These are phyloP conservation scores for Termitomyces titanicus DNA, from an alignment of 768 basidiomycete species.

Conservation along the genomic window DNA sequence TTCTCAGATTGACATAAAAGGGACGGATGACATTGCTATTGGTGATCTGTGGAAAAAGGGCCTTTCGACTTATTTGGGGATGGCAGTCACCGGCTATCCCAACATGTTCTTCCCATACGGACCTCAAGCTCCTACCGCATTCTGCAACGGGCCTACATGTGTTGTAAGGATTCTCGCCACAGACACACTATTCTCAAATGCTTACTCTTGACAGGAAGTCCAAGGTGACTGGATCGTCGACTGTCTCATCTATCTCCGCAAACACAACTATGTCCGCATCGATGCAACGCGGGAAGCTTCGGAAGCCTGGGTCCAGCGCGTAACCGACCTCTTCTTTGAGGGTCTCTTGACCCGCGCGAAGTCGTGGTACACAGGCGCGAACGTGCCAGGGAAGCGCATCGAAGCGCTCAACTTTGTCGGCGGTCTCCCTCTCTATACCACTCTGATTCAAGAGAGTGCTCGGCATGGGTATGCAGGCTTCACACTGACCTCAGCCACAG, in stretches of 20 bases:
- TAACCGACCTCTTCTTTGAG: conserved; percentile 9
- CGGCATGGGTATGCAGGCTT: conserved; percentile 17
- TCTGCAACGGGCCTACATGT: conserved; percentile 22
- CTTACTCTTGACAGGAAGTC: conserved; percentile 14
- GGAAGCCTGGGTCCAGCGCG: conserved; percentile 8
- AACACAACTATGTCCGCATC: conserved; percentile 12
- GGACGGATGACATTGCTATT: conserved; percentile 15
- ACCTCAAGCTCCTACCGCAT: conserved; percentile 22
- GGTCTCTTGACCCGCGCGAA: conserved; percentile 15
- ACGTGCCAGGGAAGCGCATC: conserved; percentile 21
- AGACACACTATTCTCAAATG: background rate
- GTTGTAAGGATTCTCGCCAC: conserved; percentile 9
- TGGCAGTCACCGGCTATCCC: conserved; percentile 17
- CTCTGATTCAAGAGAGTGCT: conserved; percentile 15
- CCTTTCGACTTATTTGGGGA: conserved; percentile 18
- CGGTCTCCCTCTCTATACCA: conserved; percentile 17
- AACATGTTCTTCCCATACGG: conserved; percentile 26
- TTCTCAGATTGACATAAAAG: conserved; percentile 17
- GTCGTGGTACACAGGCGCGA: conserved; percentile 25
- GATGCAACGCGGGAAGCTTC: conserved; percentile 11
- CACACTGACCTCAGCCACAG: background rate
- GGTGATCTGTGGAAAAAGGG: conserved; percentile 20
- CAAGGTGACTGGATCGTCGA: conserved; percentile 23
- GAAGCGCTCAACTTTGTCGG: conserved; percentile 21
- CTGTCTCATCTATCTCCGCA: conserved; percentile 15